Percentiles rank a stretch among this genome's conserved stretches.
Evolutionary conservation across 345 rosid genomes (phyloP).

Genomic region (Syzygium aqueum): DNA sequence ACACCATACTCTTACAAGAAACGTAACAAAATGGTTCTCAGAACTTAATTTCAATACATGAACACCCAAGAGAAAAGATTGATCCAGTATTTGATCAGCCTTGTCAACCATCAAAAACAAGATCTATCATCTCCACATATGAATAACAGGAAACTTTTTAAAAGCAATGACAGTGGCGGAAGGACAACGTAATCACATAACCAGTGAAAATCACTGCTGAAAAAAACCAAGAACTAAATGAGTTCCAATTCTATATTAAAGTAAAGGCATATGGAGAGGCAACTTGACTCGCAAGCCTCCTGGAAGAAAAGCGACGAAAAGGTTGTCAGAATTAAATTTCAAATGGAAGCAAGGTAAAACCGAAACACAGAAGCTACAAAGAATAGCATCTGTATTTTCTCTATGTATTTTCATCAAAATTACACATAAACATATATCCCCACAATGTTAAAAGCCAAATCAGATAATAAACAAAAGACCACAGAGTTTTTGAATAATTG

Average conservation of each 20-base stretch:
- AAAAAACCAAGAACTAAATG: neutral
- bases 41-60: conserved; percentile 19
- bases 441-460: neutral
- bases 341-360: neutral
- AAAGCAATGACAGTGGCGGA: neutral
- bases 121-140: neutral
- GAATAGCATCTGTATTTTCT: neutral
- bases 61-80: conserved; percentile 71
- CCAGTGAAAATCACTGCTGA: neutral
- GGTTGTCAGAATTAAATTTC: neutral
- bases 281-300: neutral
- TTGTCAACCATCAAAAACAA: neutral
- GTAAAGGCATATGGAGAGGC: neutral
- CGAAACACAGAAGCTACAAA: neutral
- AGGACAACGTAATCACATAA: neutral
- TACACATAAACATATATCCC: neutral
- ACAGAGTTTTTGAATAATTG: neutral
- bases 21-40: neutral
- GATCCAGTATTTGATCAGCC: conserved; percentile 43
- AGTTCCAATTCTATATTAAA: neutral
- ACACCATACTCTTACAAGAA: neutral
- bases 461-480: neutral
- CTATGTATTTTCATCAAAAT: neutral
- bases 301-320: neutral
- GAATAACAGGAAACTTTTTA: neutral